Evolutionary conservation across 768 basidiomycete genomes (phyloP).

Genomic region (Asterophora parasitica): DNA sequence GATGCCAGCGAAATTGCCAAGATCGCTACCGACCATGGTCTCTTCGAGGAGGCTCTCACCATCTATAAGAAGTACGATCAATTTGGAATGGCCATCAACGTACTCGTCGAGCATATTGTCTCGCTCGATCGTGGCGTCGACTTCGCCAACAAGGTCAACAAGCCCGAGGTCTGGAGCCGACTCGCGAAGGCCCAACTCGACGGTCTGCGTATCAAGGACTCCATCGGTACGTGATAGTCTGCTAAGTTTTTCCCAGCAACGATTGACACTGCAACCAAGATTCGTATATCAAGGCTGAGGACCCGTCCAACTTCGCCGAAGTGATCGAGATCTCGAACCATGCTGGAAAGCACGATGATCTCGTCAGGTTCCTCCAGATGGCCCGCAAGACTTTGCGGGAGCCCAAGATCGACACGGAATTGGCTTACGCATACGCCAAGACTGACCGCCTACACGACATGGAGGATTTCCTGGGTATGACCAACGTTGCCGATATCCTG

Average conservation of each 20-base stretch:
- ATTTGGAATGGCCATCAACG: conserved; percentile 93
- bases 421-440: conserved; percentile 98
- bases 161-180: conserved; percentile 94
- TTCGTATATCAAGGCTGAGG: conserved; percentile 97
- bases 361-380: conserved; percentile 98
- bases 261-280: conserved; percentile 39
- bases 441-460: conserved; percentile 97
- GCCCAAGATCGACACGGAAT: conserved; percentile 96
- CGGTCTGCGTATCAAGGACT: conserved; percentile 95
- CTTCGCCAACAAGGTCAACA: conserved; percentile 94
- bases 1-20: conserved; percentile 92
- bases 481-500: conserved; percentile 95
- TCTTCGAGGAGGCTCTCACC: conserved; percentile 94
- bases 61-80: conserved; percentile 98
- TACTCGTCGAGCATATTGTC: conserved; percentile 97
- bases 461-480: conserved; percentile 99
- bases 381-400: conserved; percentile 95
- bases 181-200: conserved; percentile 99
- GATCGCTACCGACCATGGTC: conserved; percentile 93
- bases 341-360: conserved; percentile 88
- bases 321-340: conserved; percentile 94
- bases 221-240: conserved; percentile 63
- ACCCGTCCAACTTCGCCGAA: conserved; percentile 89
- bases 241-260: not conserved
- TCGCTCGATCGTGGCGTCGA: conserved; percentile 95